phyloP scores from a whole-genome alignment of 1,284 basidiomycete species.

The Cryptococcus neoformans region DNA sequence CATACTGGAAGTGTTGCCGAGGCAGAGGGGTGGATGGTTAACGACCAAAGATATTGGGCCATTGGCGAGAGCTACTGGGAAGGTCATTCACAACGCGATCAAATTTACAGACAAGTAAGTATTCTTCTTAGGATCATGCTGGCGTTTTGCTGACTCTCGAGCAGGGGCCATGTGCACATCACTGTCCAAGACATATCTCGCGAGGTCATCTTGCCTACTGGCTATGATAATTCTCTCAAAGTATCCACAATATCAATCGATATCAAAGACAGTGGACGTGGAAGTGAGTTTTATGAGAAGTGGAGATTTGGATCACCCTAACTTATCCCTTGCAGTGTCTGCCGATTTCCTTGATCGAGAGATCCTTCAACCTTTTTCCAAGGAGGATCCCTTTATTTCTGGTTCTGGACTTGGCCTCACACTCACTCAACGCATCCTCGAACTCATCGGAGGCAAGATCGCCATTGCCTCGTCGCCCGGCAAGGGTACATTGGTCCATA shows the following conservation, averaged over 20 bases:
- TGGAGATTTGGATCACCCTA: neutral
- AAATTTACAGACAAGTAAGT: constrained; percentile 32
- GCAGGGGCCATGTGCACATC: constrained; percentile 32
- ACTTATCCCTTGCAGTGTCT: constrained; percentile 31
- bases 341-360: constrained; percentile 35
- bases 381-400: constrained; percentile 42
- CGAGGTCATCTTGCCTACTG: constrained; percentile 28
- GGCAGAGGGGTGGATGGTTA: constrained; percentile 29
- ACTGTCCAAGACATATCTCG: constrained; percentile 34
- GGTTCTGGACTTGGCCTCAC: constrained; percentile 42
- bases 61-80: constrained; percentile 23
- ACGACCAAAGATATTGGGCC: constrained; percentile 26
- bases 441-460: constrained; percentile 45
- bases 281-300: constrained; percentile 24
- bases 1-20: constrained; percentile 38
- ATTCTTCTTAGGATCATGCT: neutral
- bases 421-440: constrained; percentile 44
- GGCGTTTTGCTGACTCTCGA: neutral
- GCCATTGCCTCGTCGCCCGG: constrained; percentile 41
- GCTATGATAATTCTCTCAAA: constrained; percentile 32
- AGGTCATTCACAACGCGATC: constrained; percentile 35
- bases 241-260: constrained; percentile 30
- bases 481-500: constrained; percentile 34
- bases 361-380: constrained; percentile 37
- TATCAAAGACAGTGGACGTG: constrained; percentile 37